phyloP scores from a whole-genome alignment of 192 early-diverging fungal species.

The Backusella tarrabulga region DNA sequence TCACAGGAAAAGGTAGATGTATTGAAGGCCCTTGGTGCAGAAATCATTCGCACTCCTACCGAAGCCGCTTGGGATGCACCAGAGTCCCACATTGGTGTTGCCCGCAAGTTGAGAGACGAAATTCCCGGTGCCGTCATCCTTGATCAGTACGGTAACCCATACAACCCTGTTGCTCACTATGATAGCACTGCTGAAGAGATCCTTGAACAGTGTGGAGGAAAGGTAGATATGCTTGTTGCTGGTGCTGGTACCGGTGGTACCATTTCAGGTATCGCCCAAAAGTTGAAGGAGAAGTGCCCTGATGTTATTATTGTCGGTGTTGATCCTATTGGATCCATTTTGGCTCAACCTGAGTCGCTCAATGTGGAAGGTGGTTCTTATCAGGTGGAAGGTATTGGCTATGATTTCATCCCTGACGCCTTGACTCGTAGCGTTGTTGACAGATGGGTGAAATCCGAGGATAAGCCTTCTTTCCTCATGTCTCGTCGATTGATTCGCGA shows the following conservation, averaged over 20 bases:
- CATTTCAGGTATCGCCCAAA: constrained; percentile 92
- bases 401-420: constrained; percentile 97
- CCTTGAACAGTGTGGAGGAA: constrained; percentile 73
- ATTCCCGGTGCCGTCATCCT: constrained; percentile 97
- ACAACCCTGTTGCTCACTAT: constrained; percentile 99
- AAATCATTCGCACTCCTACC: constrained; percentile 98
- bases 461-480: constrained; percentile 95
- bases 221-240: constrained; percentile 95
- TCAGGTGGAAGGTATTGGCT: constrained; percentile 98
- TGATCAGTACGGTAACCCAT: constrained; percentile 95
- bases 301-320: constrained; percentile 87
- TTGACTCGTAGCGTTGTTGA: constrained; percentile 85
- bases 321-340: constrained; percentile 95
- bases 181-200: constrained; percentile 88
- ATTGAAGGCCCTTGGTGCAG: constrained; percentile 94
- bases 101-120: constrained; percentile 90
- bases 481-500: constrained; percentile 93
- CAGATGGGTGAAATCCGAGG: constrained; percentile 93
- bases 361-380: constrained; percentile 71
- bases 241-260: constrained; percentile 98
- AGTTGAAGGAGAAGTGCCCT: constrained; percentile 94
- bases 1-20: constrained; percentile 99
- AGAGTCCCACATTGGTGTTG: constrained; percentile 98
- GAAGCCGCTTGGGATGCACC: constrained; percentile 99
- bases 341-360: constrained; percentile 83